Evolutionary conservation across 2,329 filamentous ascomycete species (phyloP), one percentile per base, ranked within the genome.

Genomic region (Fusarium sulawesiense): DNA sequence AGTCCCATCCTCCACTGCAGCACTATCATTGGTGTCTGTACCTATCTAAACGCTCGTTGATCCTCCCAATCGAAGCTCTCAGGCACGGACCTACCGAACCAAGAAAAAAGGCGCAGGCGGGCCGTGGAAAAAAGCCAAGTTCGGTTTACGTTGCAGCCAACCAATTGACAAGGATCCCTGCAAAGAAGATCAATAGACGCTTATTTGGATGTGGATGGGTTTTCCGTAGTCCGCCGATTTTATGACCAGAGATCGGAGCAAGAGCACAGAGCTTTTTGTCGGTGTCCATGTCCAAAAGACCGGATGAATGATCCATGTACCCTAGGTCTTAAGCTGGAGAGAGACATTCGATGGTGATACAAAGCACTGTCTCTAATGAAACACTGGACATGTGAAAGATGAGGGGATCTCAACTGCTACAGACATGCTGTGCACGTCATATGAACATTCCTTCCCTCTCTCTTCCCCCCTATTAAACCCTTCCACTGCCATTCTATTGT

Each of bases 151-250:
- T 59, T 34, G 45, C 63, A 66, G 41, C 45, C 63, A 46, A 21
- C 56, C 47, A 41, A 41, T 46, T 37, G 34, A 37, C 34, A 34
- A 11, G 34, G 62, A 55, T 54, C 61, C 63, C 63, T 66, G 63
- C 63, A 61, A 56, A 47, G 23, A 14, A 45, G 63, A 66, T 66
- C 63, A 44, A 66, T 66, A 66, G 63, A 46, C 63, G 47, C 55
- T 66, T 66, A 66, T 50, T 54, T 42, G 30, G 37, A 14, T 21
- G 20, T 29, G 11, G 29, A 29, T 12, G 29, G 6, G 29, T 45
- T 49, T 67, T 60, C 67, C 67, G 67, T 70, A 66, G 49, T 51
- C 61, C 66, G 66, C 62, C 67, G 67, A 70, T 40, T 57, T 29
- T 4, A 37, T 37, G 34, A 37, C 1, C 34, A 37, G 34, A 37